These are phyloP conservation scores for Colletotrichum sidae DNA, from an alignment of 2,329 filamentous ascomycete species.

Conservation along the genomic window DNA sequence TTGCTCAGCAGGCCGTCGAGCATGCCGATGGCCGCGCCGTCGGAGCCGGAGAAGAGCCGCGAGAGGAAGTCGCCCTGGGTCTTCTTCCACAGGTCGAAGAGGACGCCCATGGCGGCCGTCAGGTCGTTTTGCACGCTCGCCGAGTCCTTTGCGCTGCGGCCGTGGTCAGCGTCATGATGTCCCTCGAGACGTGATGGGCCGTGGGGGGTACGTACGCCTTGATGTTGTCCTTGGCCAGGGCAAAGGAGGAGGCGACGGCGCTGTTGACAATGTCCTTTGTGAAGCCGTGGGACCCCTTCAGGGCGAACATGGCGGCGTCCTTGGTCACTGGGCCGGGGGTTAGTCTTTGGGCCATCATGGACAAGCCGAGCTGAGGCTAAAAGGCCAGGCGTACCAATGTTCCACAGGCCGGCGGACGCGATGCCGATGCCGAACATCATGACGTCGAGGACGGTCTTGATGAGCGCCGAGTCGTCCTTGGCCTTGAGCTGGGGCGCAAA, in stretches of 20 bases:
- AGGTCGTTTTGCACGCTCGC: constrained; percentile 7
- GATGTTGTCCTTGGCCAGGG: constrained; percentile 3
- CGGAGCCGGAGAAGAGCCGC: constrained; percentile 6
- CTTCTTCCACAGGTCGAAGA: constrained; percentile 26
- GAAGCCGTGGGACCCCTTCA: background rate
- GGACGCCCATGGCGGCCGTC: background rate
- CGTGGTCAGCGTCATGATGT: no score
- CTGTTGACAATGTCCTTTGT: constrained; percentile 17
- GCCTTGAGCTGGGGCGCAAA: constrained; percentile 8
- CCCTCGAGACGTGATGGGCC: no score
- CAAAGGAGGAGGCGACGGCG: background rate
- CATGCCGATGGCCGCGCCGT: constrained; percentile 6
- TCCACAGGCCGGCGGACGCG: constrained; percentile 16
- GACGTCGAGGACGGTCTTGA: constrained; percentile 4
- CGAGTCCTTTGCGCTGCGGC: constrained; percentile 17
- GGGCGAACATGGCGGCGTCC: constrained; percentile 11
- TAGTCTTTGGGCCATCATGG: background rate
- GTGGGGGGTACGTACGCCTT: background rate
- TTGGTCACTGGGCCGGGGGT: background rate
- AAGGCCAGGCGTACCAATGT: constrained; percentile 1
- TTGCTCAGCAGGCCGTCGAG: background rate
- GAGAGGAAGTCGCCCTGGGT: constrained; percentile 12
- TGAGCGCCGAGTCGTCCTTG: background rate
- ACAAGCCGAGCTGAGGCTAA: background rate
- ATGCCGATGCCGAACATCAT: constrained; percentile 1